phyloP scores from a whole-genome alignment of 169 alveolate genomes.

The Perkinsus olseni region DNA sequence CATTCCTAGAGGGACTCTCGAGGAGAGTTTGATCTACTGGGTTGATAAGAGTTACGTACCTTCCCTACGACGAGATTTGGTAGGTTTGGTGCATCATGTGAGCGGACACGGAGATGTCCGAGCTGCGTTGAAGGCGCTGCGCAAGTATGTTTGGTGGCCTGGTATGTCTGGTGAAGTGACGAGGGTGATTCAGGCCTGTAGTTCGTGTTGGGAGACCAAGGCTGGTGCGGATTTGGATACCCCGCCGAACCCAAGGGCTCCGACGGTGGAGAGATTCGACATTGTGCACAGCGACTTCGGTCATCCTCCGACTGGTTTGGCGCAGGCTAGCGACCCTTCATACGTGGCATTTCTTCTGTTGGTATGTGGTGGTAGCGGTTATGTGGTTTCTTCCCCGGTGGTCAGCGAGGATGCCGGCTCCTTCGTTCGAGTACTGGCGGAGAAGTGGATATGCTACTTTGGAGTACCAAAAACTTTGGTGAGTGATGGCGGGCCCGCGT shows the following conservation, averaged over 20 bases:
- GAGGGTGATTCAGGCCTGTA: not conserved
- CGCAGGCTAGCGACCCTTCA: not conserved
- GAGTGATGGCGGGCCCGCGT: not conserved
- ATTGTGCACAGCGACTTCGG: not conserved
- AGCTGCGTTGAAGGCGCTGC: not conserved
- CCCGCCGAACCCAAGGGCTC: not conserved
- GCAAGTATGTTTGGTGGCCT: not conserved
- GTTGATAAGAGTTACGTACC: not conserved
- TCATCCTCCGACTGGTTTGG: not conserved
- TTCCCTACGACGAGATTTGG: not conserved
- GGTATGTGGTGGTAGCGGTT: not conserved
- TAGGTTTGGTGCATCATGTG: not conserved
- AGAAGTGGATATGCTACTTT: not conserved
- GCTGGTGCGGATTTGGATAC: not conserved
- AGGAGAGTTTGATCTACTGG: not conserved
- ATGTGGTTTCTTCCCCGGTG: not conserved
- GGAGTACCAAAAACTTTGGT: not conserved
- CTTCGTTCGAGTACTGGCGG: not conserved
- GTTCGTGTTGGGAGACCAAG: not conserved
- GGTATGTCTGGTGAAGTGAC: not conserved
- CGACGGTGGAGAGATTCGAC: not conserved
- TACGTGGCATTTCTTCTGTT: not conserved
- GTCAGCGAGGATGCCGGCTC: not conserved
- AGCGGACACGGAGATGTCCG: not conserved
- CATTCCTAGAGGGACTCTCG: not conserved